A percentile compares a stretch with the other conserved stretches of the same genome.
These are phyloP conservation scores for Hondaea fermentalgiana DNA, from an alignment of 108 stramenopile genomes.

Conservation along the genomic window DNA sequence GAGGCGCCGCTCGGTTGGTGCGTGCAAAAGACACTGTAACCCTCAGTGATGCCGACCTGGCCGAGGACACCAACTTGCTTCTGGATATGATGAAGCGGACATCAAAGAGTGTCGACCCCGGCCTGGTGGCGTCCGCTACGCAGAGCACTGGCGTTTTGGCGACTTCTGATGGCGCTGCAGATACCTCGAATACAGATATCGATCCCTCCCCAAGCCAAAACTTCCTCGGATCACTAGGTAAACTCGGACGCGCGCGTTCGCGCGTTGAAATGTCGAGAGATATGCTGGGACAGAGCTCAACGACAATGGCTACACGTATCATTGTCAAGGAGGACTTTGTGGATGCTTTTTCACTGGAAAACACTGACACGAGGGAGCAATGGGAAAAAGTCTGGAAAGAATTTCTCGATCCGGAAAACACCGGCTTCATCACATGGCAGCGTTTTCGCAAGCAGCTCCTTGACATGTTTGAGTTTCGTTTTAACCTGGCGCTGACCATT, in stretches of 20 bases:
- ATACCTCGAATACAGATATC: too few relatives aligned
- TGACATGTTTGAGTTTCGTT: not conserved
- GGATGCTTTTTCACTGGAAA: not conserved
- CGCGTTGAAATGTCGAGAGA: not conserved
- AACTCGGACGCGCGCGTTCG: not conserved
- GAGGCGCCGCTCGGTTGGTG: too few relatives aligned
- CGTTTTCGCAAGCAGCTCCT: not conserved
- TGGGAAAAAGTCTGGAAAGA: not conserved
- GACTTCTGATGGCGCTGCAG: too few relatives aligned
- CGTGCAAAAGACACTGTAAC: not conserved
- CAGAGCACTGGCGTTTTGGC: too few relatives aligned
- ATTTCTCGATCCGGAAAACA: not conserved
- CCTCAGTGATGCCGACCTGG: not conserved
- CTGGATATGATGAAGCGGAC: not conserved
- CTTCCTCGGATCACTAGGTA: not conserved
- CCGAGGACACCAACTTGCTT: not conserved
- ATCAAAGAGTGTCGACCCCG: too few relatives aligned
- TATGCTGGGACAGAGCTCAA: not conserved
- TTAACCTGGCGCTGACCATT: not conserved
- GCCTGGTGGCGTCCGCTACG: too few relatives aligned
- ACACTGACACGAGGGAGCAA: not conserved
- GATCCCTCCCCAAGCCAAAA: too few relatives aligned
- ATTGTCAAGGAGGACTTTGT: not conserved
- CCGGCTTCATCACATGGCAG: not conserved
- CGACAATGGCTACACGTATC: not conserved